A percentile compares a stretch with the other conserved stretches of the same genome.
Conservation (phyloP, 2,329 filamentous ascomycete species). For the Xylariaceae sp. region DNA sequence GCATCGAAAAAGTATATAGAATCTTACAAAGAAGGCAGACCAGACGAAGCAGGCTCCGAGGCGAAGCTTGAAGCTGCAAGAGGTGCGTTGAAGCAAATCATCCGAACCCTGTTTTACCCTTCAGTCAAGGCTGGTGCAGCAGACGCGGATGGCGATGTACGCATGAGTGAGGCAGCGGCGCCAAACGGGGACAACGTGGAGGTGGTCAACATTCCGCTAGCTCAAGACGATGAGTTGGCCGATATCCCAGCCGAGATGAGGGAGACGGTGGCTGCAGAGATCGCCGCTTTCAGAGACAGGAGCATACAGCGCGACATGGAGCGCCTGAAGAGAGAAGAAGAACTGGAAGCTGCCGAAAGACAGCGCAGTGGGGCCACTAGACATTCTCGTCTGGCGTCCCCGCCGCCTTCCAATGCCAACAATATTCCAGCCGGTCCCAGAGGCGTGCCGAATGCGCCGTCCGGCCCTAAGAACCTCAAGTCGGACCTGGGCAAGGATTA, state of each 20-base stretch:
- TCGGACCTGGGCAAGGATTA: slow-evolving; percentile 44
- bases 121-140: slow-evolving; percentile 40
- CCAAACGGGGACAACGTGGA: slow-evolving; percentile 63
- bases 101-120: slow-evolving; percentile 70
- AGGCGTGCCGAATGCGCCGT: slow-evolving; percentile 68
- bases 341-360: slow-evolving; percentile 81
- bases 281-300: slow-evolving; percentile 86
- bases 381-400: slow-evolving; percentile 64
- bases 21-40: slow-evolving; percentile 64
- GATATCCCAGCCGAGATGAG: slow-evolving; percentile 97
- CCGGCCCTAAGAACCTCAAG: slow-evolving; percentile 57
- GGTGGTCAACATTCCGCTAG: slow-evolving; percentile 82
- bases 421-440: slow-evolving; percentile 72
- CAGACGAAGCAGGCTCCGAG: slow-evolving; percentile 58
- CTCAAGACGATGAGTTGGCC: slow-evolving; percentile 84
- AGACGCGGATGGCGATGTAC: slow-evolving; percentile 61
- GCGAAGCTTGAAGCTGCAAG: slow-evolving; percentile 66
- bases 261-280: slow-evolving; percentile 89
- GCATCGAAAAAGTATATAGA: slow-evolving; percentile 81
- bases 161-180: slow-evolving; percentile 59
- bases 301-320: slow-evolving; percentile 87
- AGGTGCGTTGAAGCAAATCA: slow-evolving; percentile 58
- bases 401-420: slow-evolving; percentile 59
- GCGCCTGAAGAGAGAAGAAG: slow-evolving; percentile 80
- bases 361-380: slow-evolving; percentile 62